Evolutionary conservation across 2,329 filamentous ascomycete genomes (phyloP), one percentile per base, ranked within the genome.

Genomic region (Botryotinia globosa): DNA sequence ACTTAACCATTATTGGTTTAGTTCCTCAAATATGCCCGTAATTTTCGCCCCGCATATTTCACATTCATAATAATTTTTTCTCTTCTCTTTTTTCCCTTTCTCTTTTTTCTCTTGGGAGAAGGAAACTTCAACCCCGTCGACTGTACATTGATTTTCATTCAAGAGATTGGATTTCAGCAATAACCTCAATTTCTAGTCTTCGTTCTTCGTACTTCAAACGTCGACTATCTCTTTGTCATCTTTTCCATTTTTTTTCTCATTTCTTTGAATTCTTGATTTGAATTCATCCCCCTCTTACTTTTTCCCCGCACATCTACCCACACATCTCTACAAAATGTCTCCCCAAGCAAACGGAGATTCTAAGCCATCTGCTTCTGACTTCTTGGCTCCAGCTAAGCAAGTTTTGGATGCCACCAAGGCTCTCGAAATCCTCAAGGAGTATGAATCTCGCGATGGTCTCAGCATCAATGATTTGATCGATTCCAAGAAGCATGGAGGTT

Each of bases 401-500:
- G 85, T 91, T 81, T 85, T 94, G 79, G 92, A 97, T 86, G 87
- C 87, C 86, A 85, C 87, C 81, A 91, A 87, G 81, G 96, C 95
- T 76, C 85, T 94, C 76, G 91, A 97, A 81, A 85, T 94, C 77
- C 88, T 98, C 82, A 88, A 92, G 82, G 89, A 95, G 81, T 98
- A 97, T 83, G 82, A 90, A 77, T 87, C 87, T 82, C 87, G 85
- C 79, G 96, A 99, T 89, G 96, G 96, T 74, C 91, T 99, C 79
- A 90, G 94, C 82, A 89, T 97, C 80, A 87, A 94, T 81, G 91
- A 94, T 76, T 88, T 99, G 79, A 90, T 98, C 82, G 92, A 99
- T 85, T 94, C 95, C 77, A 92, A 92, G 85, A 92, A 91, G 84
- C 93, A 94, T 81, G 96, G 96, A 75, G 96, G 96, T 80, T 87